Base-by-base conservation (phyloP, 2,329 filamentous ascomycete genomes). In the Fusarium nodosum region DNA sequence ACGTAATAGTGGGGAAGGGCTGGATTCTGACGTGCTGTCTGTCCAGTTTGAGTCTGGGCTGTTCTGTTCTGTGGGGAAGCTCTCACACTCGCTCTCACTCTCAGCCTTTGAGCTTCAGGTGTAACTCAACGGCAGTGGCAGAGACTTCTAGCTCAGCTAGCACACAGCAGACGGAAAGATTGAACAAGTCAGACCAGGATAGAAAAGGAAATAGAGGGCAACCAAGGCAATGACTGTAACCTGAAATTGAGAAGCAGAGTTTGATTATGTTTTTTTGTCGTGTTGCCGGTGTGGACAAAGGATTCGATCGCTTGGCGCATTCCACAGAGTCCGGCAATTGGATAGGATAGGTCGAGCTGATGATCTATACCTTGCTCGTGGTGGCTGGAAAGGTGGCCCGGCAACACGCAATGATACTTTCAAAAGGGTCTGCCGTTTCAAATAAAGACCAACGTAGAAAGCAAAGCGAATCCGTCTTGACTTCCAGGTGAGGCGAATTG, bases 301-400 rank as follows among this genome's bases (percentile, higher is more conserved):
- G 56, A 66, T 61, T 64, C 56, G 47, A 39, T 33, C 55, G 45
- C 69, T 72, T 69, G 69, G 72, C 69, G 50, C 66, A 72, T 73
- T 71, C 71, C 61, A 67, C 64, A 28, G 34, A 50, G 30, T 24
- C 59, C 52, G 41, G 39, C 61, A 74, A 74, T 74, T 72, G 72
- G 69, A 59, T 62, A 38, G 61, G 20, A 31, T 59, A 50, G 46
- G 31, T 34, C 46, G 22, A 50, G 46, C 41, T 28, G 57, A 46
- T 54, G 47, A 53, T 46, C 44, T 46, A 38, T 58, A 47, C 56
- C 58, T 60, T 68, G 66, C 42, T 48, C 41, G 42, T 54, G 57
- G 66, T 69, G 66, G 66, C 61, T 69, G 66, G 53, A 64, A 62
- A 57, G 33, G 66, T 67, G 66, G 66, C 26, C 48, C 48, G 56